phyloP scores from a whole-genome alignment of 352 stramenopile genomes.

The Plasmopara muralis region DNA sequence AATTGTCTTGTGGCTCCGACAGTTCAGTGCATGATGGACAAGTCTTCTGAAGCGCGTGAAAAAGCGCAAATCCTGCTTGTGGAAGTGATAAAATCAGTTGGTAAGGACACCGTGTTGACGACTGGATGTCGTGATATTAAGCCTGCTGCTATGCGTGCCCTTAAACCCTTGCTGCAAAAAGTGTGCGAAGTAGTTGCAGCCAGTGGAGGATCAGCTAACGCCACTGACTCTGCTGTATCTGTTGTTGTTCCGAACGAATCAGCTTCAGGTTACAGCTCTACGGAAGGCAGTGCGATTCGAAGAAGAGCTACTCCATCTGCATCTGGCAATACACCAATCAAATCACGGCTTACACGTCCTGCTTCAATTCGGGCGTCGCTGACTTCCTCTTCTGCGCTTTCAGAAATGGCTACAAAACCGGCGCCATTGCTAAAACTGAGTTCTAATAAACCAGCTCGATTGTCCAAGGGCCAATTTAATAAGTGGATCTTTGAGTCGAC shows the following conservation, averaged over 20 bases:
- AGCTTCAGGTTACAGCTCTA: constrained; percentile 6
- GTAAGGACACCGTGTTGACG: constrained; percentile 63
- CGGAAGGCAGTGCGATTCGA: constrained; percentile 15
- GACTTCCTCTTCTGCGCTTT: constrained; percentile 19
- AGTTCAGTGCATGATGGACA: constrained; percentile 79
- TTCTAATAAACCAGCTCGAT: constrained; percentile 42
- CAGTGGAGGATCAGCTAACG: constrained; percentile 4
- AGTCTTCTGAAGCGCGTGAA: constrained; percentile 73
- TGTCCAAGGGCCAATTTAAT: constrained; percentile 66
- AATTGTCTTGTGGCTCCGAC: constrained; percentile 55
- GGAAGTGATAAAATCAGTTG: constrained; percentile 79
- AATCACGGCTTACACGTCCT: constrained; percentile 29
- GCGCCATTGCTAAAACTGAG: constrained; percentile 57
- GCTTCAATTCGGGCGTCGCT: constrained; percentile 25
- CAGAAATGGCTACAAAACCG: constrained; percentile 37
- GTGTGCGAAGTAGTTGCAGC: constrained; percentile 43
- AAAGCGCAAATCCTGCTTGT: constrained; percentile 72
- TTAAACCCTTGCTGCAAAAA: constrained; percentile 83
- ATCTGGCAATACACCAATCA: constrained; percentile 19
- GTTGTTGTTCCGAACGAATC: constrained; percentile 6
- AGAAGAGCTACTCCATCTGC: constrained; percentile 22
- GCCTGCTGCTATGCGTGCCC: constrained; percentile 75
- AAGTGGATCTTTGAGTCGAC: constrained; percentile 82
- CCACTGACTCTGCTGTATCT: constrained; percentile 5
- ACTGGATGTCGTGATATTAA: constrained; percentile 77